phyloP scores from a whole-genome alignment of 148 eudicot species.

The Vaccinium vitisidaea region DNA sequence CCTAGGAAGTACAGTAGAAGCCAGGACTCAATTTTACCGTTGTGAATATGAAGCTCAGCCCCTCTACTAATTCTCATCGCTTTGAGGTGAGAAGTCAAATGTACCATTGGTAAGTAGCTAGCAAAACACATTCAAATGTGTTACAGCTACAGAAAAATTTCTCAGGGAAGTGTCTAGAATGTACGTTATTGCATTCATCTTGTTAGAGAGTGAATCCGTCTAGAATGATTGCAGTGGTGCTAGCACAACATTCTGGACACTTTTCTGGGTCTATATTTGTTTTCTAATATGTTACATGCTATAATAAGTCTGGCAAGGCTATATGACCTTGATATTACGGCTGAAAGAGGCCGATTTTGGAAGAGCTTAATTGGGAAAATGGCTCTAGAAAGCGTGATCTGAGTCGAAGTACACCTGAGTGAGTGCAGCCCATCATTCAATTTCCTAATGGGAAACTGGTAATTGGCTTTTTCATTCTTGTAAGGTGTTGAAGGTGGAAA shows the following conservation, averaged over 20 bases:
- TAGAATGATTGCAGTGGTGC: not conserved
- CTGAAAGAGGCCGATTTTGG: not conserved
- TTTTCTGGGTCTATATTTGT: not conserved
- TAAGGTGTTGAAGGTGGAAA: conserved; percentile 1
- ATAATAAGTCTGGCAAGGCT: not conserved
- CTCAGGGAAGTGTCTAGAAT: not conserved
- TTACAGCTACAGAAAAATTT: not conserved
- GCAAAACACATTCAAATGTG: not conserved
- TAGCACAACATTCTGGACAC: not conserved
- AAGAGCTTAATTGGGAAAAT: not conserved
- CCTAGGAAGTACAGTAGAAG: conserved; percentile 41
- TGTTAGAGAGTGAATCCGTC: not conserved
- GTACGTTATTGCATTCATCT: not conserved
- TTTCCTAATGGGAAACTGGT: not conserved
- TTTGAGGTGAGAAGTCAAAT: not conserved
- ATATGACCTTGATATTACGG: not conserved
- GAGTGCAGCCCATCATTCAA: not conserved
- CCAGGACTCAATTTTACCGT: conserved; percentile 42
- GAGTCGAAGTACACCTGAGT: not conserved
- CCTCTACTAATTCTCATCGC: not conserved
- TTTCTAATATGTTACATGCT: not conserved
- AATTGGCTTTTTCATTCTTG: not conserved
- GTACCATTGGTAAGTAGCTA: not conserved
- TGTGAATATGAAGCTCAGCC: conserved; percentile 18
- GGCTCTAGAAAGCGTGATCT: not conserved